A percentile compares a stretch with the other conserved stretches of the same genome.
phyloP scores from a whole-genome alignment of 1,284 basidiomycete genomes.

The Ustilago curta region DNA sequence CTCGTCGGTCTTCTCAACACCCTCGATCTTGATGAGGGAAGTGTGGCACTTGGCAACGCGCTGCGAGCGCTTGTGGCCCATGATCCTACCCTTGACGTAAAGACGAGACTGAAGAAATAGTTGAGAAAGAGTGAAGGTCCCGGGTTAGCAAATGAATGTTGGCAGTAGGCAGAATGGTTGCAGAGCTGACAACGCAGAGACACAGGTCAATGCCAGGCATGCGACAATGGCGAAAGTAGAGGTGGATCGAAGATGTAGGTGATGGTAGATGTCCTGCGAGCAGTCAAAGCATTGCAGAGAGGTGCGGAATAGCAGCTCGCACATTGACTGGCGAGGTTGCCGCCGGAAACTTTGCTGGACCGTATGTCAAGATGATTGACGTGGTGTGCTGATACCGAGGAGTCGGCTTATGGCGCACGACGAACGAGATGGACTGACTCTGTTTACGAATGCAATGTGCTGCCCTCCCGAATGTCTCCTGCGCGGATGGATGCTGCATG shows the following conservation, averaged over 20 bases:
- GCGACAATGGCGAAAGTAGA: background rate
- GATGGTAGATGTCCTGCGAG: background rate
- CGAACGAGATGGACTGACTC: background rate
- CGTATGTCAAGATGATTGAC: background rate
- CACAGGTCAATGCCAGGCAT: background rate
- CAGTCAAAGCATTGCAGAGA: background rate
- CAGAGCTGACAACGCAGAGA: conserved; percentile 18
- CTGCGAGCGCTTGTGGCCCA: conserved; percentile 98
- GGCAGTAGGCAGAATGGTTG: background rate
- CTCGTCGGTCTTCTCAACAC: conserved; percentile 91
- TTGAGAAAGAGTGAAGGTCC: background rate
- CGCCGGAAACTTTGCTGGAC: background rate
- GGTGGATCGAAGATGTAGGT: background rate
- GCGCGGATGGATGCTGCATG: background rate
- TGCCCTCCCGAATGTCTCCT: background rate
- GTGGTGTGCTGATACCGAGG: background rate
- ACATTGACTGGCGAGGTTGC: background rate
- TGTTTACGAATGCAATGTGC: background rate
- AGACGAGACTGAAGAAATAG: conserved; percentile 74
- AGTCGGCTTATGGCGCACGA: background rate
- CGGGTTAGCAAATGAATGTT: conserved; percentile 10
- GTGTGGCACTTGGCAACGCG: conserved; percentile 95
- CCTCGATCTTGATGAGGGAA: conserved; percentile 94
- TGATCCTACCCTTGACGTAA: conserved; percentile 95
- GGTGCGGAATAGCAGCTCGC: background rate